These are phyloP conservation scores for Colletotrichum sp. DNA, from an alignment of 2,329 filamentous ascomycete species.

Conservation along the genomic window DNA sequence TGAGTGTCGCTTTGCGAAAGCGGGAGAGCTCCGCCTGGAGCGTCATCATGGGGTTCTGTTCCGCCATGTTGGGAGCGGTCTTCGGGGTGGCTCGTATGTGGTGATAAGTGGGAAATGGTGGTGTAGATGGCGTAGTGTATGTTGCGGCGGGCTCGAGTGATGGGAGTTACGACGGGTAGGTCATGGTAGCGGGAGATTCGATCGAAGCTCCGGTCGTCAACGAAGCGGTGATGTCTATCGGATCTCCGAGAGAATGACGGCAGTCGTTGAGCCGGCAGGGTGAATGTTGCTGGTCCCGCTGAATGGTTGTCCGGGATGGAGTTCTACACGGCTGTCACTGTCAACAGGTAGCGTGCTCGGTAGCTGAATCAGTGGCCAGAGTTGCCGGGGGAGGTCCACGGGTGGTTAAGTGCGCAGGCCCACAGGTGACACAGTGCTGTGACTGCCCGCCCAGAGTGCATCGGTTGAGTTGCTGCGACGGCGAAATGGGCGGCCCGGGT, in stretches of 20 bases:
- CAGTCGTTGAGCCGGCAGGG: background rate
- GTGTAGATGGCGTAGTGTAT: background rate
- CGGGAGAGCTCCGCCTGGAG: slow-evolving; percentile 78
- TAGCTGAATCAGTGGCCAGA: background rate
- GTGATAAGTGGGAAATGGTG: background rate
- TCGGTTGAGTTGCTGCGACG: background rate
- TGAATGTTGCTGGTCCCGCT: background rate
- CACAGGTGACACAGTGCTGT: background rate
- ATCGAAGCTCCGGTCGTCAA: background rate
- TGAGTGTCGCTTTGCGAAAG: slow-evolving; percentile 72
- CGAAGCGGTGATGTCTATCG: background rate
- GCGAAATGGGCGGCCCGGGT: slow-evolving; percentile 16
- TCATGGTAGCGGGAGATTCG: background rate
- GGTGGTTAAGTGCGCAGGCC: background rate
- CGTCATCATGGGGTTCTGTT: slow-evolving; percentile 51
- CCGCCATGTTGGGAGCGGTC: slow-evolving; percentile 32
- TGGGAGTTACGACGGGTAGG: background rate
- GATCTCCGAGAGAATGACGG: background rate
- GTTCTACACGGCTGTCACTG: background rate
- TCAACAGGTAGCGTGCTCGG: background rate
- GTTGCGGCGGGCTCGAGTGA: background rate
- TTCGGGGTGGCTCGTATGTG: background rate
- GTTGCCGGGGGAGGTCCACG: background rate
- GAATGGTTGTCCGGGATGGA: background rate
- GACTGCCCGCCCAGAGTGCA: background rate